Evolutionary conservation across 768 basidiomycete genomes (phyloP).

Genomic region (Mycena filopes): DNA sequence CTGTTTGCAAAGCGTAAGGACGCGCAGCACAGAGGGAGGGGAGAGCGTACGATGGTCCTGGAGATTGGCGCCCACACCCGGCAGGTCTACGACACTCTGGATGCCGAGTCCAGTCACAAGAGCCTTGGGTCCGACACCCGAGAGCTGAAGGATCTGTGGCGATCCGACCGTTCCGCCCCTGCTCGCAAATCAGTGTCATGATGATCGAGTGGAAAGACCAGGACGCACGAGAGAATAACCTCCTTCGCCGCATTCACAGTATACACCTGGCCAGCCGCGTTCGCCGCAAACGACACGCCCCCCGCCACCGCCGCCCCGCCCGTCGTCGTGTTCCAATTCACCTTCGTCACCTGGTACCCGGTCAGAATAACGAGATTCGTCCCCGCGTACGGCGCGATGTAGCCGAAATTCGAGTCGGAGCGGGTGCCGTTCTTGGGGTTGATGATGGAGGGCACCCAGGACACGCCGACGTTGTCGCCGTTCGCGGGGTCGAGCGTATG

Average conservation of each 20-base stretch:
- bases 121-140: conserved; percentile 26
- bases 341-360: conserved; percentile 29
- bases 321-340: conserved; percentile 32
- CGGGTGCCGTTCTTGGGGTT: conserved; percentile 31
- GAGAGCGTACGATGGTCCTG: conserved; percentile 27
- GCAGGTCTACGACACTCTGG: conserved; percentile 30
- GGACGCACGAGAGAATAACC: conserved; percentile 32
- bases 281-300: conserved; percentile 31
- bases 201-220: neutral
- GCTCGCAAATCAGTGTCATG: neutral
- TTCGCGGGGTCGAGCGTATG: conserved; percentile 29
- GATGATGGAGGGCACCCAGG: conserved; percentile 32
- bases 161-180: conserved; percentile 31
- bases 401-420: conserved; percentile 34
- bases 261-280: conserved; percentile 18
- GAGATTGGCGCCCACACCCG: conserved; percentile 31
- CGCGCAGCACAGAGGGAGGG: neutral
- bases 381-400: conserved; percentile 29
- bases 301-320: conserved; percentile 28
- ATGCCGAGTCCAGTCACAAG: conserved; percentile 28
- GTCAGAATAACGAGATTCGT: conserved; percentile 33
- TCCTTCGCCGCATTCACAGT: conserved; percentile 32
- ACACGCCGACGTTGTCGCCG: conserved; percentile 29
- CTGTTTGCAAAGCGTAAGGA: neutral
- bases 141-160: conserved; percentile 31